Evolutionary conservation across 2,329 filamentous ascomycete species (phyloP), one percentile per base, ranked within the genome.

Genomic region (Chaetothyriales sp.): DNA sequence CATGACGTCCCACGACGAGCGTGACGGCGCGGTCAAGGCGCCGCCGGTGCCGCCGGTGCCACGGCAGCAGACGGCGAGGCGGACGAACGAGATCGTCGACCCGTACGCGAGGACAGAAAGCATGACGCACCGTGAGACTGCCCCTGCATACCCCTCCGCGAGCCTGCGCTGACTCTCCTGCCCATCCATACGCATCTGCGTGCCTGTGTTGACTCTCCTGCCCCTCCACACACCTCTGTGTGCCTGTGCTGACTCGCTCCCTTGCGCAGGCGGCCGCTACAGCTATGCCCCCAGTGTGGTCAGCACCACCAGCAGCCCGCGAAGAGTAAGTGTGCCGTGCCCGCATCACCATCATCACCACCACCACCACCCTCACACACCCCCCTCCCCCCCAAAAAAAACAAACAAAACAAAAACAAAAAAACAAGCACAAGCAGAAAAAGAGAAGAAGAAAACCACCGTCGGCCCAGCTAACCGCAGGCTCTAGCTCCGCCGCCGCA

Each of bases 231-330:
- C n/a, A n/a, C n/a, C n/a, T n/a, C n/a, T n/a, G n/a, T n/a, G n/a
- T 46, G 18, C 19, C 18, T 18, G 44, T 44, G 47, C 47, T 55
- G 46, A 53, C 51, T 43, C 40, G 43, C 37, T 37, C 10, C n/a
- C n/a, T n/a, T n/a, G 15, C 47, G 22, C 49, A 58, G 57, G 57
- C 61, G 89, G 90, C 55, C 85, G 92, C 59, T 95, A 94, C 71
- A 95, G 89, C 72, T 97, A 95, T 70, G 89, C 90, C 52, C 94
- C 86, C 72, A 94, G 86, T 69, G 85, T 86, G 50, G 80, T 90
- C 60, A 95, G 87, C 74, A 85, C 87, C 54, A 81, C 95, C 72
- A 95, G 95, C 73, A 95, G 85, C 68, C 90, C 92, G 57, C 82
- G 92, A 60, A 82, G 89, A 65, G 83, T 47, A 47, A 28, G 46